Base-by-base conservation (phyloP, 805 yeast species). In the Cyberlindnera xylosilytica region DNA sequence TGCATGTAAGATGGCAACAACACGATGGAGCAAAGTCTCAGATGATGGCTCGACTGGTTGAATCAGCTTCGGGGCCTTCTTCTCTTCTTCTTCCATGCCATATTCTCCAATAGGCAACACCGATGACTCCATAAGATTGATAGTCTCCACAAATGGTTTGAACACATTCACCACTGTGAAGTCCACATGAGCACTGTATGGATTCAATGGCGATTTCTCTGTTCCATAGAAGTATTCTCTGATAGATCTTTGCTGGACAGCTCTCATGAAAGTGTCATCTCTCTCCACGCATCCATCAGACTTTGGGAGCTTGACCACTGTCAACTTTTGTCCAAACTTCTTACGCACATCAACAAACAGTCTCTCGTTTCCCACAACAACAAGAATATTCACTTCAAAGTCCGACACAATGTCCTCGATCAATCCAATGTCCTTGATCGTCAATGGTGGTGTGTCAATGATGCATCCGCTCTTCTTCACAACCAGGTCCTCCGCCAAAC, bases 161-260 rank as follows among this genome's bases (percentile, higher is more conserved):
- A 78, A 82, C 2, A 87, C 78, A 1, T 72, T 65, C 9, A 87
- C 65, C 42, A 79, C 83, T 13, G 73, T 70, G 43, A 74, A 69
- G 54, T 80, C 87, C 3, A 81, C 79, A 18, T 89, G 87, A 2
- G 88, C 77, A 5, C 95, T 85, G 62, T 81, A 90, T 2, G 99
- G 98, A 16, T 95, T 83, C 40, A 93, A 70, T 5, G 81, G 77
- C 4, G 78, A 73, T 34, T 72, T 72, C 16, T 72, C 64, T 6
- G 76, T 75, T 2, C 99, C 99, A 58, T 93, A 88, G 56, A 93
- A 93, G 62, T 93, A 93, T 57, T 90, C 95, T 57, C 80, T 79
- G 41, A 91, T 88, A 5, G 83, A 69, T 32, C 78, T 73, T 54
- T 89, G 87, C 61, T 91, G 98, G 18, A 74, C 41, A 28, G 81